These are phyloP conservation scores for Syzygium malaccense DNA, from an alignment of 441 rosid species.

Conservation along the genomic window DNA sequence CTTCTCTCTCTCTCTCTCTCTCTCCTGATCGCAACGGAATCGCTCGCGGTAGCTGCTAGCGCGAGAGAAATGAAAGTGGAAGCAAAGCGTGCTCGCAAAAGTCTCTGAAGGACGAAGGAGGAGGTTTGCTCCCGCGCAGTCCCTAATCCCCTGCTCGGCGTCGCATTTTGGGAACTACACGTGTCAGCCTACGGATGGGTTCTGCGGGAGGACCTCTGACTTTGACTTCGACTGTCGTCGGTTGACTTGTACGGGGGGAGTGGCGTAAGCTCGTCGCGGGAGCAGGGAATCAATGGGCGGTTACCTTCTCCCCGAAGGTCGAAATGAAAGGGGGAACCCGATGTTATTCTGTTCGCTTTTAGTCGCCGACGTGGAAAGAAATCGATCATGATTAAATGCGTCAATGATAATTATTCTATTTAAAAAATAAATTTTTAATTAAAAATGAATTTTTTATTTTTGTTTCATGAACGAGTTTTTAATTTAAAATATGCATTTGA, in stretches of 20 bases:
- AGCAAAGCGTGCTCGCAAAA: neutral
- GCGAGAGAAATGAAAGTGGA: neutral
- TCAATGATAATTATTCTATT: too few species aligned
- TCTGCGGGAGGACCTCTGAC: neutral
- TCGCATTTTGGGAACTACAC: neutral
- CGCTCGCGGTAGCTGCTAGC: neutral
- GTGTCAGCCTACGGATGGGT: neutral
- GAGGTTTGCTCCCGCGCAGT: accelerated
- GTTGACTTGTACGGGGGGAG: neutral
- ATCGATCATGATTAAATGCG: neutral
- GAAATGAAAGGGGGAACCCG: neutral
- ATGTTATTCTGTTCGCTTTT: neutral
- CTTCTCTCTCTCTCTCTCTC: neutral
- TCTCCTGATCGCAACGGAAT: neutral
- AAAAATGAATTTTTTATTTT: too few species aligned
- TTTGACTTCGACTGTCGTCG: neutral
- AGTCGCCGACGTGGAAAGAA: neutral
- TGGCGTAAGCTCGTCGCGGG: neutral
- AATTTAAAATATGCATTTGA: too few species aligned
- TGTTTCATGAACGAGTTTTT: too few species aligned
- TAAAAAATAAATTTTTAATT: too few species aligned
- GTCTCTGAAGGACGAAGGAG: accelerated
- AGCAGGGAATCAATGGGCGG: neutral
- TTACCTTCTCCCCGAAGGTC: neutral
- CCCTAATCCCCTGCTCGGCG: neutral